Evolutionary conservation across 495 filamentous ascomycete genomes (phyloP), one percentile per base, ranked within the genome.

Genomic region (Cudoniella acicularis): DNA sequence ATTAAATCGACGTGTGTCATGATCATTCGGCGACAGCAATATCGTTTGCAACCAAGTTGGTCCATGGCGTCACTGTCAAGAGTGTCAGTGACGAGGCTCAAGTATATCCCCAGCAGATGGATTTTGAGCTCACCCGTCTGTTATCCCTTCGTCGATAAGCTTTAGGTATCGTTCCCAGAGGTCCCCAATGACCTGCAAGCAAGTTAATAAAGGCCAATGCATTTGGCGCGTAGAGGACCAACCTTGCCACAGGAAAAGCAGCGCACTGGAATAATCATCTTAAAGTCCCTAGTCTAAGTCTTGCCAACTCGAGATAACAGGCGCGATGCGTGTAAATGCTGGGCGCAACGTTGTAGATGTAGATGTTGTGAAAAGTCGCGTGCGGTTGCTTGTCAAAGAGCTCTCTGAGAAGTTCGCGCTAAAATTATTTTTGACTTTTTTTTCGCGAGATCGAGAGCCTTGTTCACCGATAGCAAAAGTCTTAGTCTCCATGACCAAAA

Each of bases 1-100:
- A 98, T 98, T 53, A 98, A 77, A 70, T 98, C 94, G 61, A 98
- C 95, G 71, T 98, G 94, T n/a, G 94, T 98, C 91, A 98, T 96
- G 66, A 98, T 80, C 94, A 98, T 98, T 69, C 94, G 85, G 48
- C 94, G 88, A 75, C 94, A 98, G 79, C 94, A 98, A 76, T 98
- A 98, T 36, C 94, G 85, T 72, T 90, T 91, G 76, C 92, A 91
- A 26, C 91, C 91, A 9, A 98, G 85, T 60, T 89, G 77, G 69
- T 98, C 92, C 87, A 98, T 92, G 23, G 93, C 94, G 65, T 96
- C 90, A 65, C 91, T 94, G 55, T 48, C 43, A 6, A 20, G 53
- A 20, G 6, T 17, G 42, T 51, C 25, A 54, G n/a, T 27, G 20
- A 56, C 23, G 26, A 53, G 23, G 40, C 26, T 17, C 25, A 13